Evolutionary conservation across 2,329 filamentous ascomycete genomes (phyloP), one percentile per base, ranked within the genome.

Genomic region (Claviceps monticola): DNA sequence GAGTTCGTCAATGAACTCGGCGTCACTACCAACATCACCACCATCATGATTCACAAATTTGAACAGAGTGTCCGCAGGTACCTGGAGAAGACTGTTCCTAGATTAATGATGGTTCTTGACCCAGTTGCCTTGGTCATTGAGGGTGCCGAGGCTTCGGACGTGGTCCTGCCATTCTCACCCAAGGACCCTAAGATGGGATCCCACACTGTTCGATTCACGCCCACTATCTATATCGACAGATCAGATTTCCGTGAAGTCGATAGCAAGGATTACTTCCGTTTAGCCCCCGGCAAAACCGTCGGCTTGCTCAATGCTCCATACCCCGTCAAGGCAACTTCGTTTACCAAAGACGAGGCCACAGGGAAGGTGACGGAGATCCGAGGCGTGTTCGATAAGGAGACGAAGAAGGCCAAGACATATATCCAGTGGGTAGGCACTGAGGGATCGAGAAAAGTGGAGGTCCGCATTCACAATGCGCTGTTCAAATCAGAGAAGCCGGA

Each of bases 1-100:
- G 84, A 87, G 51, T 97, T 96, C 60, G 82, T 96, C 54, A 88
- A 88, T 58, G 89, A 95, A 67, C 80, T 96, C 19, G 91, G 90
- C 36, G 89, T 96, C 41, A 95, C 90, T 0, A 94, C 89, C 38
- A 78, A 83, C 41, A 79, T 80, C 50, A 86, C 84, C 3, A 81
- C 86, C 56, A 95, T 95, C 59, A 82, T 91, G 64, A 83, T 88
- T 46, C 70, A 76, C 52, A 82, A 85, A n/a, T 88, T 97, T 55
- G 91, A 97, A 62, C 82, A 91, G 63, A 83, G 81, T 0, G 81
- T 97, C 54, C 82, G 91, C 21, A 82, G 82, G 57, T 94, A 95
- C 64, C 82, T 97, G 14, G 91, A 97, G 66, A 79, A 79, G 48
- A 89, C 87, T 0, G 89, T 95, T 0, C 90, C 91, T 2, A 83